Percentiles rank a stretch among this genome's conserved stretches.
Conservation (phyloP, 1,284 basidiomycete species). For the Apiotrichum veenhuisii region DNA sequence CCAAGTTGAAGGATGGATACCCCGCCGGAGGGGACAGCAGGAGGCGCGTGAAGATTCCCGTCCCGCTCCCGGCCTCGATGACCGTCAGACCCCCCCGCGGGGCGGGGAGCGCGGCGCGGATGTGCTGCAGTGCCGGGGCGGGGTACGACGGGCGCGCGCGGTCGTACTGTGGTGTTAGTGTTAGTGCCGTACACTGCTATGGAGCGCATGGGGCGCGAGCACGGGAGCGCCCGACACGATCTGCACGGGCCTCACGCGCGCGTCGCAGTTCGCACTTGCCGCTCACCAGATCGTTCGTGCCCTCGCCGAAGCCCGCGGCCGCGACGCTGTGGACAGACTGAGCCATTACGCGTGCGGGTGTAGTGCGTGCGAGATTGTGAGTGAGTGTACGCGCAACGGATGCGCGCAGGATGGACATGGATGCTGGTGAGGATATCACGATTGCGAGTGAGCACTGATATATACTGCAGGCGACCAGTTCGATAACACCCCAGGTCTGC, state of each 20-base stretch:
- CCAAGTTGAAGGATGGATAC: constrained; percentile 41
- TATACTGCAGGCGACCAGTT: too few species aligned
- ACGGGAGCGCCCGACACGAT: too few species aligned
- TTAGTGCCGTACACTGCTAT: too few species aligned
- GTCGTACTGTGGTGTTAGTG: constrained; percentile 50
- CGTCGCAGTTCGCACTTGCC: too few species aligned
- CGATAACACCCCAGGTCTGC: too few species aligned
- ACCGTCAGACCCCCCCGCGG: constrained; percentile 17
- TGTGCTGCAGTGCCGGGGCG: constrained; percentile 32
- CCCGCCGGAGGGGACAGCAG: constrained; percentile 39
- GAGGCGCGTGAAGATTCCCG: constrained; percentile 51
- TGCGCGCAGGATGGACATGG: too few species aligned
- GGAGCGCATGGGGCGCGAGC: too few species aligned
- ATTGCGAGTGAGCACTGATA: too few species aligned
- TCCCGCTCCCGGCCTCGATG: constrained; percentile 48
- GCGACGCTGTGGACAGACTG: constrained; percentile 44
- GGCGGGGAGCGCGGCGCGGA: constrained; percentile 21
- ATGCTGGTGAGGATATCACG: too few species aligned
- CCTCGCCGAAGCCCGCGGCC: constrained; percentile 39
- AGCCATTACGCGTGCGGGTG: too few species aligned
- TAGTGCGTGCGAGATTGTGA: not conserved
- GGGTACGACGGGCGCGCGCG: constrained; percentile 51
- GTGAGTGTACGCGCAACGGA: not conserved
- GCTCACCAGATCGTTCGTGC: constrained; percentile 46
- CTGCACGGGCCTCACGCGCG: too few species aligned